Evolutionary conservation across 75 land plant genomes (phyloP), one percentile per base, ranked within the genome.

Genomic region (Azolla pinnata): DNA sequence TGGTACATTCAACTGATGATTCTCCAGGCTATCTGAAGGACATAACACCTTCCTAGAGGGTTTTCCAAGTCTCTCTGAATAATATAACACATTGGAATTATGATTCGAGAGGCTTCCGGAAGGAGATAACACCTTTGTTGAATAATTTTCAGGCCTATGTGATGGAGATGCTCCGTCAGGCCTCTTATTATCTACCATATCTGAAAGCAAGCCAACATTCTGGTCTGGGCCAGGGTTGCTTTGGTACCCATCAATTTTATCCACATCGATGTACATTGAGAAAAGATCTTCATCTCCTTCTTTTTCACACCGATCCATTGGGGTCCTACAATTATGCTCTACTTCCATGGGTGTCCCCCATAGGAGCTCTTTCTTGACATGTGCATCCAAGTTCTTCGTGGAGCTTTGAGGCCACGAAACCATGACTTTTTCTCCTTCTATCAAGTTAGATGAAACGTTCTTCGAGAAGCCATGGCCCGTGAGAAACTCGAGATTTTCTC

Each of bases 211-310:
- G 32, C 63, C 75, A 30, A 33, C 38, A 23, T 57, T 12, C 33
- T 49, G 40, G 52, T 73, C 53, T 2, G 65, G 47, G 18, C 79
- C 71, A 49, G 78, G 35, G 30, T 74, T 63, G 70, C 73, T 79
- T 62, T 65, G 62, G 33, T 78, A 26, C 18, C 61, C 55, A 26
- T 84, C 81, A 46, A 82, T 62, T 53, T 63, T 68, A 18, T 88
- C 88, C 69, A 88, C 69, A 70, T 84, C 83, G 77, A 84, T 79
- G 61, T 79, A 88, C 30, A 77, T 71, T 19, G 63, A 67, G 48
- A 82, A 64, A 10, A 88, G 53, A 54, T 87, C 85, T 59, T 86
- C 84, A 3, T 56, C 75, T 17, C 29, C 50, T 2, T 76, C 86
- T 16, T 56, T 54, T 44, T 79, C 87, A 0, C 77, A 10, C 69